phyloP scores from a whole-genome alignment of 2,329 filamentous ascomycete genomes.

The Camillea tinctor region DNA sequence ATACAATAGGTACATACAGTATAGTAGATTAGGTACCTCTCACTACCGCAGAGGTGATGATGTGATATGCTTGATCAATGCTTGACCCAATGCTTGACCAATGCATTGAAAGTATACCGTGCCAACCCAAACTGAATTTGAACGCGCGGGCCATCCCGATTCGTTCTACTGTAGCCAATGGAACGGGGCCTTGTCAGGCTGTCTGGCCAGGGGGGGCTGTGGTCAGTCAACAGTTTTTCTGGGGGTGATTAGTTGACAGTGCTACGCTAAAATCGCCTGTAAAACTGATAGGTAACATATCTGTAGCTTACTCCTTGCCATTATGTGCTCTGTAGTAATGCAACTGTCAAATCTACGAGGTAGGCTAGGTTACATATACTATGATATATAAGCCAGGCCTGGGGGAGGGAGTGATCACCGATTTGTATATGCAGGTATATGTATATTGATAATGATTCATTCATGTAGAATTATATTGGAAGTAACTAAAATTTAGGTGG shows the following conservation, averaged over 20 bases:
- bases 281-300: neutral
- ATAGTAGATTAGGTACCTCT: no score
- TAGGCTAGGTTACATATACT: no score
- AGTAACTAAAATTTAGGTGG: no score
- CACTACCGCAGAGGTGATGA: neutral
- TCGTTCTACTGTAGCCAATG: neutral
- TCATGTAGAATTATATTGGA: no score
- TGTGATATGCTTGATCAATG: no score
- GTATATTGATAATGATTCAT: no score
- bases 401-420: no score
- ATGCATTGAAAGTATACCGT: neutral
- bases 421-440: no score
- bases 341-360: neutral
- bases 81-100: no score
- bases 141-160: neutral
- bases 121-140: neutral
- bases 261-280: neutral
- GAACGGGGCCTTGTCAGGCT: neutral
- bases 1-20: no score
- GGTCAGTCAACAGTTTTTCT: neutral
- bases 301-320: no score
- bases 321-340: neutral
- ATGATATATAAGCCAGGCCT: no score
- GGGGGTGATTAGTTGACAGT: neutral
- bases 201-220: neutral